Evolutionary conservation across 768 basidiomycete genomes (phyloP).

Genomic region (Hypsizygus marmoreus): DNA sequence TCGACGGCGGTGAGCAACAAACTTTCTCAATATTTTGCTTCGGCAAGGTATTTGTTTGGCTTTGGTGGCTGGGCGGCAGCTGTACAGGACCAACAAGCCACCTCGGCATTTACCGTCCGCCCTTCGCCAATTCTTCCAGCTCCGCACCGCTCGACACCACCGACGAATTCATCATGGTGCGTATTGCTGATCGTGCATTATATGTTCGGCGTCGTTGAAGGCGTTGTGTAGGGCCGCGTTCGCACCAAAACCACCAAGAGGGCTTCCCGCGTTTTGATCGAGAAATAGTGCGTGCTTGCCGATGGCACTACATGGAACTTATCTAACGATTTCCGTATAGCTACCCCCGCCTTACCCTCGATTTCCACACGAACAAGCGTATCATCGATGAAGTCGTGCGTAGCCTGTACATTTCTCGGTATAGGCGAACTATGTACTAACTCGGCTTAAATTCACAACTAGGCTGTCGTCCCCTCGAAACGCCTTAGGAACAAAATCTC

Average conservation of each 20-base stretch:
- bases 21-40: constrained; percentile 3
- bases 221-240: constrained; percentile 81
- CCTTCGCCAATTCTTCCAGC: constrained; percentile 2
- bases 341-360: constrained; percentile 98
- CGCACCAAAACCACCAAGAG: constrained; percentile 99
- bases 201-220: constrained; percentile 4
- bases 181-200: constrained; percentile 8
- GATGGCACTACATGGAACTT: not conserved
- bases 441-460: not conserved
- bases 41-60: constrained; percentile 17
- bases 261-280: constrained; percentile 97
- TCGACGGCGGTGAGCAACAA: constrained; percentile 12
- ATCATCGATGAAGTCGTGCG: constrained; percentile 95
- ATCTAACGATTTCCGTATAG: constrained; percentile 36
- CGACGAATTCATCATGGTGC: constrained; percentile 55
- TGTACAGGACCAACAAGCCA: constrained; percentile 46
- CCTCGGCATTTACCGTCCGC: constrained; percentile 37
- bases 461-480: constrained; percentile 97
- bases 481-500: constrained; percentile 99
- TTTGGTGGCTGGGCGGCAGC: constrained; percentile 30
- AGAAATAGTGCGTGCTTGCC: constrained; percentile 83
- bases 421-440: not conserved
- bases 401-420: constrained; percentile 3
- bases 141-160: constrained; percentile 13
- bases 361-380: constrained; percentile 99